Percentiles rank a stretch among this genome's conserved stretches.
Evolutionary conservation across 164 flowering plant genomes (phyloP).

Genomic region (Tinospora cordifolia): DNA sequence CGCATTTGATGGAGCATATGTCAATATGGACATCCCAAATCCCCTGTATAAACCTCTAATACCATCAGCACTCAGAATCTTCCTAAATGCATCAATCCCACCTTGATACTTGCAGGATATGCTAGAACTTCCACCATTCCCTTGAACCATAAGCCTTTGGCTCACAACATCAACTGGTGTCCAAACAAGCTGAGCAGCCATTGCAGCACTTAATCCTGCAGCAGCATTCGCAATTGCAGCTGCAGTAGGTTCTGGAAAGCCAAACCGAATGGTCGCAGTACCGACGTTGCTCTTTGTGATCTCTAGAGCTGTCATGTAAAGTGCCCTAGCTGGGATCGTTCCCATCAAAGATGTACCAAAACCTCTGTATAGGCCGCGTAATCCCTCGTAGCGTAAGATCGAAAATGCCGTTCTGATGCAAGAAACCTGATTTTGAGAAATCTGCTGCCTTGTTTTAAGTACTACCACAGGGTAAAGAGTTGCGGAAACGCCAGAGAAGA

Average conservation of each 20-base stretch:
- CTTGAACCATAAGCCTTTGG: conserved; percentile 83
- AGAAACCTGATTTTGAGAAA: conserved; percentile 27
- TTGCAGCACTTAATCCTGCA: conserved; percentile 65
- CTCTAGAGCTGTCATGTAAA: conserved; percentile 78
- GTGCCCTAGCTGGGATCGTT: conserved; percentile 76
- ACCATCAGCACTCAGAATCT: conserved; percentile 49
- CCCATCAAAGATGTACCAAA: conserved; percentile 77
- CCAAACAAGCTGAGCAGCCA: conserved; percentile 89
- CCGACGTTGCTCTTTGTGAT: conserved; percentile 69
- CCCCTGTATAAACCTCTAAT: conserved; percentile 67
- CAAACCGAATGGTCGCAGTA: conserved; percentile 38
- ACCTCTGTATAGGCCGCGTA: conserved; percentile 63
- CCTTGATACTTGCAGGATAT: conserved; percentile 32
- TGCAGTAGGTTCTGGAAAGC: conserved; percentile 53
- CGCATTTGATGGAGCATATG: conserved; percentile 88
- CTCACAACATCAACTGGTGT: conserved; percentile 81
- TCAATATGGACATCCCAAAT: conserved; percentile 72
- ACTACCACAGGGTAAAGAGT: conserved; percentile 66
- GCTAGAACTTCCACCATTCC: conserved; percentile 8
- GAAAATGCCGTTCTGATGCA: conserved; percentile 33
- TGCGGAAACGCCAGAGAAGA: conserved; percentile 48
- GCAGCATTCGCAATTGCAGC: conserved; percentile 70
- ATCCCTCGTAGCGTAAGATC: conserved; percentile 50
- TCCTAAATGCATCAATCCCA: conserved; percentile 68
- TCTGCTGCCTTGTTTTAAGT: conserved; percentile 63